Evolutionary conservation across 2,329 filamentous ascomycete genomes (phyloP), one percentile per base, ranked within the genome.

Genomic region (Setomelanomma holmii): DNA sequence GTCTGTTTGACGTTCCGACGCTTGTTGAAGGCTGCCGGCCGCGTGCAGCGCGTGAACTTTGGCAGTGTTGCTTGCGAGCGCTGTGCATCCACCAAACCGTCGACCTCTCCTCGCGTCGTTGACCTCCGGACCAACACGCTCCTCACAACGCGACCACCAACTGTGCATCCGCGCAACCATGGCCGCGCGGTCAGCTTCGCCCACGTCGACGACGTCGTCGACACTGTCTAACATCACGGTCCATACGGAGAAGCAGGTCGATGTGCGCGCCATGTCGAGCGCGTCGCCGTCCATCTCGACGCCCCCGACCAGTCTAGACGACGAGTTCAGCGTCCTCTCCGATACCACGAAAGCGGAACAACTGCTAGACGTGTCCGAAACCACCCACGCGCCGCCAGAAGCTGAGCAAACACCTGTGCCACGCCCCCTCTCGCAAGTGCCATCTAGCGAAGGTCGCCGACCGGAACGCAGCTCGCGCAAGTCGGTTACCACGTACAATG

Each of bases 251-350:
- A 56, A 69, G 60, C 50, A 69, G 51, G 58, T 65, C 49, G 65
- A 65, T 51, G 67, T 66, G 60, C 69, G 69, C 55, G 64, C 63
- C 69, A 71, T 73, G 78, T 66, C 83, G 63, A 76, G 82, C 78
- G 82, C 82, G 77, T 84, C 83, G 43, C 76, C 73, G 30, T 64
- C 80, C 21, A 82, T 78, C 63, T 87, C 84, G 17, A 89, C 87
- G 51, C 87, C 87, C 40, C 85, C 86, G 20, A 89, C 87, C 42
- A 89, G 85, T 61, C 77, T 87, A 60, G 84, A 82, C 66, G 87
- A 89, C 70, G 81, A 78, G 63, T 80, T 79, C 53, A 88, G 86
- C 74, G 76, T 86, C 35, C 72, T 78, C 35, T 79, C 75, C 23
- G 73, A 76, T 36, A 60, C 59, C 40, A 59, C 60, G 40, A 73